Conservation (phyloP, 2,329 filamentous ascomycete genomes). For the Cladosporium sp. region DNA sequence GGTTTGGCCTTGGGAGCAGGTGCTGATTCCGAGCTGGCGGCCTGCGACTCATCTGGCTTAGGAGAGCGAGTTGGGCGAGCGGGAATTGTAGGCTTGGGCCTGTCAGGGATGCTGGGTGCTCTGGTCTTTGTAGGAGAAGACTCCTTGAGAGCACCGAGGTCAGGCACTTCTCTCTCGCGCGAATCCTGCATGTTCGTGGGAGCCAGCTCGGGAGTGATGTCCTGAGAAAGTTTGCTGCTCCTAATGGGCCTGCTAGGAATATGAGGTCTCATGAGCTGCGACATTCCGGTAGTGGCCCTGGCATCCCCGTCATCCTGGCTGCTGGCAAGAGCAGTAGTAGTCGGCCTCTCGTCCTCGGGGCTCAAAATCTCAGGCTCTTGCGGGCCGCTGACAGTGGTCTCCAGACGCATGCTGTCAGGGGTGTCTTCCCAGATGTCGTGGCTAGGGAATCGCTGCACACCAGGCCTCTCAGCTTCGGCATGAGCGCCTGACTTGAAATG, state of each 20-base stretch:
- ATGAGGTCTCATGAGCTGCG: conserved; percentile 32
- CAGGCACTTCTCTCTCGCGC: conserved; percentile 26
- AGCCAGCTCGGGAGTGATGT: conserved; percentile 37
- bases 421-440: conserved; percentile 93
- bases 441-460: conserved; percentile 76
- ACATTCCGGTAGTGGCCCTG: conserved; percentile 30
- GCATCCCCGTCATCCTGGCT: conserved; percentile 29
- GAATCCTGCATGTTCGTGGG: conserved; percentile 36
- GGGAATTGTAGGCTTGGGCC: conserved; percentile 66
- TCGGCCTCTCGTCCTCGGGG: conserved; percentile 33
- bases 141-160: conserved; percentile 24
- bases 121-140: conserved; percentile 55
- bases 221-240: conserved; percentile 36
- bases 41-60: conserved; percentile 31
- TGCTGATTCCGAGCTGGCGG: conserved; percentile 11
- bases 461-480: conserved; percentile 56
- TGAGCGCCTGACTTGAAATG: conserved; percentile 59
- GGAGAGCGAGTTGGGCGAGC: conserved; percentile 58
- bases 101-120: conserved; percentile 57
- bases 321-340: conserved; percentile 24
- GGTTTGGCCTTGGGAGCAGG: conserved; percentile 73
- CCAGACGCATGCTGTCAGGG: conserved; percentile 77
- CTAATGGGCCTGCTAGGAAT: conserved; percentile 37
- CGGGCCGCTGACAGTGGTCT: conserved; percentile 66
- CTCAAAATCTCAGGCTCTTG: conserved; percentile 37